These are phyloP conservation scores for Mortierella hygrophila DNA, from an alignment of 192 early-diverging fungal genomes.

Conservation along the genomic window DNA sequence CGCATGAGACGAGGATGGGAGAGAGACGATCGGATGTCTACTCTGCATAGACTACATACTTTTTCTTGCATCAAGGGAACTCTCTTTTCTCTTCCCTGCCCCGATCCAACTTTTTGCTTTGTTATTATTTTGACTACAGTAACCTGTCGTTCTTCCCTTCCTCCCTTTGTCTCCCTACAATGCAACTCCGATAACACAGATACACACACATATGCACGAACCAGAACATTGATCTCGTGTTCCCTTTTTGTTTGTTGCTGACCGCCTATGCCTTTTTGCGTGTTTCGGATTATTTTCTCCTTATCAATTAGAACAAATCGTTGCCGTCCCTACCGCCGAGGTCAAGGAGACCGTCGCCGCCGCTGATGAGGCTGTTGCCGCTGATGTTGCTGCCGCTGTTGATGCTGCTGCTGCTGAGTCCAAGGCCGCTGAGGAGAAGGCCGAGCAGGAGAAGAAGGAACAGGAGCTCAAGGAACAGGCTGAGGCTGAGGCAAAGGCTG, in stretches of 20 bases:
- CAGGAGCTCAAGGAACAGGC: slow-evolving; percentile 12
- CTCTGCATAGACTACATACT: slow-evolving; percentile 1
- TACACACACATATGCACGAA: neutral
- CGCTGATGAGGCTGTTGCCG: neutral
- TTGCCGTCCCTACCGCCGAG: slow-evolving; percentile 12
- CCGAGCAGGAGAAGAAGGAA: slow-evolving; percentile 1
- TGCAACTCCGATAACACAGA: neutral
- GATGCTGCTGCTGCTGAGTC: neutral
- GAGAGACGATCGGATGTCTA: neutral
- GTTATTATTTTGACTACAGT: neutral
- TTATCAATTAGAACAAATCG: slow-evolving; percentile 33
- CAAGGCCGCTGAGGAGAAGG: slow-evolving; percentile 19
- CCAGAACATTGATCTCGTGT: slow-evolving; percentile 8
- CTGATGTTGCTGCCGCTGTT: neutral
- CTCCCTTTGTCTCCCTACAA: neutral
- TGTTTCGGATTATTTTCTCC: neutral
- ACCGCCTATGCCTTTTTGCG: neutral
- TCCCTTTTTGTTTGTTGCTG: neutral
- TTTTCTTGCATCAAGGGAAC: neutral
- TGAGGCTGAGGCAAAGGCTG: slow-evolving; percentile 13
- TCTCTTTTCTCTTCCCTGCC: neutral
- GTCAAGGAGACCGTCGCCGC: neutral
- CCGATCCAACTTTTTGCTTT: slow-evolving; percentile 4
- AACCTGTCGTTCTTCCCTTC: neutral
- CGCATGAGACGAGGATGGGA: neutral